A percentile compares a stretch with the other conserved stretches of the same genome.
phyloP scores from a whole-genome alignment of 1,139 yeast species.

The Yamadazyma oceani region DNA sequence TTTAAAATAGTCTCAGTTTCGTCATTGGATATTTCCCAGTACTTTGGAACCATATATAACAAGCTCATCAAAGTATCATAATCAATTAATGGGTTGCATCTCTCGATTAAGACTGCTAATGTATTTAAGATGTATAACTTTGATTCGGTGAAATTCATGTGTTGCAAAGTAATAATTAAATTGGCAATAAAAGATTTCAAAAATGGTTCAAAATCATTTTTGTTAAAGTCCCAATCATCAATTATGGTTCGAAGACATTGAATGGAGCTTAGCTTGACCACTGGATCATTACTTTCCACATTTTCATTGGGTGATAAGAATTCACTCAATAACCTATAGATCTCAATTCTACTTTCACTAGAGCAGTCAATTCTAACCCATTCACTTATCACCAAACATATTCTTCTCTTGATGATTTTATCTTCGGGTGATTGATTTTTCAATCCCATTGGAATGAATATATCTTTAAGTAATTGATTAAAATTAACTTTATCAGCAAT shows the following conservation, averaged over 20 bases:
- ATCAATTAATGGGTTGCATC: slow-evolving; percentile 61
- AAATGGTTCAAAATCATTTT: slow-evolving; percentile 64
- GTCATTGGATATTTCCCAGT: slow-evolving; percentile 65
- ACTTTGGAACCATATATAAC: slow-evolving; percentile 60
- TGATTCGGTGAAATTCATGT: slow-evolving; percentile 65
- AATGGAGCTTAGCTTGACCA: slow-evolving; percentile 74
- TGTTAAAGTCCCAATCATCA: slow-evolving; percentile 86
- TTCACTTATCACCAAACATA: slow-evolving; percentile 72
- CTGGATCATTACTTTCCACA: slow-evolving; percentile 57
- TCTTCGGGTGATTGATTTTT: slow-evolving; percentile 45
- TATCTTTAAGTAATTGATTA: slow-evolving; percentile 54
- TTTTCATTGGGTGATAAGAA: slow-evolving; percentile 43
- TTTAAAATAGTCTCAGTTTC: slow-evolving; percentile 67
- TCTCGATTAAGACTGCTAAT: slow-evolving; percentile 62
- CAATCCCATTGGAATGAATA: slow-evolving; percentile 68
- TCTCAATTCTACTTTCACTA: slow-evolving; percentile 53
- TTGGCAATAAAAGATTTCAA: slow-evolving; percentile 52
- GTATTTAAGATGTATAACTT: slow-evolving; percentile 70
- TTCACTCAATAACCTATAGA: slow-evolving; percentile 55
- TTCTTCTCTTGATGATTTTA: slow-evolving; percentile 72
- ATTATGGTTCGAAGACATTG: slow-evolving; percentile 67
- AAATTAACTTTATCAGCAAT: slow-evolving; percentile 66
- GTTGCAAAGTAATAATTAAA: slow-evolving; percentile 47
- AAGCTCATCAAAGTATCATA: slow-evolving; percentile 52
- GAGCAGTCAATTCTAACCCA: slow-evolving; percentile 76